Evolutionary conservation across 257 asterid species (phyloP).

Genomic region (Capsicum baccatum): DNA sequence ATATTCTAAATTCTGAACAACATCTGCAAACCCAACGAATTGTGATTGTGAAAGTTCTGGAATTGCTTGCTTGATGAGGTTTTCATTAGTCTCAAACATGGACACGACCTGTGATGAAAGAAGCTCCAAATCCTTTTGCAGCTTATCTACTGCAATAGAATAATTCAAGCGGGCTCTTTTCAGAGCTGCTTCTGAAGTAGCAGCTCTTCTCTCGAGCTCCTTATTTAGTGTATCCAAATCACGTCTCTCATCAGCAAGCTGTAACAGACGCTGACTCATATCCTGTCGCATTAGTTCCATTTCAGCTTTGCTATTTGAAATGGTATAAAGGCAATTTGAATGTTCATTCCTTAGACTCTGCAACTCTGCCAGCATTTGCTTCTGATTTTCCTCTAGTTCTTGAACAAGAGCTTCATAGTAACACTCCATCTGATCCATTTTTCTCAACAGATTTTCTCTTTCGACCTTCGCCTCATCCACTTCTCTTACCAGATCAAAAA

Average conservation of each 20-base stretch:
- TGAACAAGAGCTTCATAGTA: constrained; percentile 91
- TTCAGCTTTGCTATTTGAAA: constrained; percentile 69
- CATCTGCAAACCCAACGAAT: constrained; percentile 33
- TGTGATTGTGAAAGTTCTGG: constrained; percentile 52
- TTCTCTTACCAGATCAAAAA: constrained; percentile 84
- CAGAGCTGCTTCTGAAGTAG: constrained; percentile 81
- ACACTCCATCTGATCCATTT: constrained; percentile 95
- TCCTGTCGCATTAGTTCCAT: constrained; percentile 64
- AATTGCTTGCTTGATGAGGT: constrained; percentile 83
- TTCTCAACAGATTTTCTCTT: constrained; percentile 69
- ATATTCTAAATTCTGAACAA: constrained; percentile 41
- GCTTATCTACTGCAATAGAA: constrained; percentile 89
- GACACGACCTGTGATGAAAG: constrained; percentile 95
- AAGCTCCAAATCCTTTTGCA: constrained; percentile 92
- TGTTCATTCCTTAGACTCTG: constrained; percentile 81
- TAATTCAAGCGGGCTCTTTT: constrained; percentile 92
- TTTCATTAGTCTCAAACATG: constrained; percentile 89
- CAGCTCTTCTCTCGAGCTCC: constrained; percentile 83
- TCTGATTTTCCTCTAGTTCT: constrained; percentile 95
- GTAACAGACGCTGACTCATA: constrained; percentile 62
- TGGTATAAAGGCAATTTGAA: constrained; percentile 71
- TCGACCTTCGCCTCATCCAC: constrained; percentile 90
- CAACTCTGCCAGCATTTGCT: constrained; percentile 78
- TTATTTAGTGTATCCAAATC: constrained; percentile 66
- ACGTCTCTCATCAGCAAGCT: constrained; percentile 65